phyloP scores from a whole-genome alignment of 1,139 yeast species.

The Arxiozyma bovina region DNA sequence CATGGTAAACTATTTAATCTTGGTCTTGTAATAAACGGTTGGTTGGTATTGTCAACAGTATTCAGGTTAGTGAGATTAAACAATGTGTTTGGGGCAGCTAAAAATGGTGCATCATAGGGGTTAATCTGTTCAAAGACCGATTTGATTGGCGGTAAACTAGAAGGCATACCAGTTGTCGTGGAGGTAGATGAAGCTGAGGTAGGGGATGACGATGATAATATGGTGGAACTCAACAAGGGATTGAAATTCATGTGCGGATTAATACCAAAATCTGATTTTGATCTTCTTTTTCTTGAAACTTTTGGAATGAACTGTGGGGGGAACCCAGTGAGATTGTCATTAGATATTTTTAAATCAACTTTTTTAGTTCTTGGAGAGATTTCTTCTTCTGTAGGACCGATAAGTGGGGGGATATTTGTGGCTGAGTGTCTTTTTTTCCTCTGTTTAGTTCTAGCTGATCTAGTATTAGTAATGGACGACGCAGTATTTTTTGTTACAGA shows the following conservation, averaged over 20 bases:
- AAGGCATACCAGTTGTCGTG: background rate
- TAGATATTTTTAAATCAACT: background rate
- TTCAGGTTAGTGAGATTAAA: background rate
- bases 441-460: background rate
- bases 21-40: background rate
- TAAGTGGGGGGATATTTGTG: background rate
- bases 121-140: slow-evolving; percentile 5
- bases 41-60: background rate
- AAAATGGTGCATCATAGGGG: background rate
- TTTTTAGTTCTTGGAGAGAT: slow-evolving; percentile 4
- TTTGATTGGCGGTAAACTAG: slow-evolving; percentile 8
- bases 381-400: slow-evolving; percentile 1
- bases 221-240: background rate
- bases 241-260: background rate
- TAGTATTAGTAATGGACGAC: background rate
- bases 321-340: background rate
- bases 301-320: background rate
- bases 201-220: background rate
- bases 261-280: slow-evolving; percentile 2
- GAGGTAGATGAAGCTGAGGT: background rate
- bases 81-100: background rate
- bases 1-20: slow-evolving; percentile 3
- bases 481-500: background rate
- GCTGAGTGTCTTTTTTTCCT: slow-evolving; percentile 1
- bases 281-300: background rate